Base-by-base conservation (phyloP, 2,329 filamentous ascomycete species). In the Aspergillus piperis region DNA sequence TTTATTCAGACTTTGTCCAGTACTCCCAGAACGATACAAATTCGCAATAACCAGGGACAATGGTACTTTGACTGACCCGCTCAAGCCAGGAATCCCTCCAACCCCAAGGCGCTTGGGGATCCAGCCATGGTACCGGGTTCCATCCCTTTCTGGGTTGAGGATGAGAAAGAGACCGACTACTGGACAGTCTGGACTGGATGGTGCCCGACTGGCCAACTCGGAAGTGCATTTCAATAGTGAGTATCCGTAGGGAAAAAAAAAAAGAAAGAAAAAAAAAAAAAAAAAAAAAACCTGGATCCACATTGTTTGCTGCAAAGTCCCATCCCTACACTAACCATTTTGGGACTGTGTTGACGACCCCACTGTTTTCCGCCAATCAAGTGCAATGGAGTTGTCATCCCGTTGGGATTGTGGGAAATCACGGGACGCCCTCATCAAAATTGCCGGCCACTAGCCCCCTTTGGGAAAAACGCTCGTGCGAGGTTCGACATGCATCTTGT, bases 331-430 rank as follows among this genome's bases (percentile, higher is more conserved):
- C 53, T 55, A 55, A 55, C 53, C 53, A 11, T 25, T 21, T 55
- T 19, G 53, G 25, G 53, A 27, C 39, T 55, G 15, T 55, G 53
- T 55, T 55, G 53, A 55, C 53, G 53, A 19, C 53, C 32, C 53
- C 53, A 55, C 53, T 25, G 19, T 25, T 10, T 41, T 8, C 25
- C 17, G n/a, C 53, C 53, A 55, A 55, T 55, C n/a, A 39, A 10
- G 41, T 13, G n/a, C 39, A 13, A 17, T 30, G 53, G 39, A 55
- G 53, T 47, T 44, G 53, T 55, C 53, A 55, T 55, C 53, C 39
- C 53, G 53, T 55, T 55, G 53, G 53, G 53, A 47, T 30, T 38
- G 36, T 52, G 49, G 49, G 49, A 52, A 52, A 38, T 52, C 49
- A 52, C 49, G 49, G 49, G 49, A 52, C 49, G 23, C 11, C 25